Evolutionary conservation across 345 rosid genomes (phyloP), one percentile per base, ranked within the genome.

Genomic region (Corymbia maculata): DNA sequence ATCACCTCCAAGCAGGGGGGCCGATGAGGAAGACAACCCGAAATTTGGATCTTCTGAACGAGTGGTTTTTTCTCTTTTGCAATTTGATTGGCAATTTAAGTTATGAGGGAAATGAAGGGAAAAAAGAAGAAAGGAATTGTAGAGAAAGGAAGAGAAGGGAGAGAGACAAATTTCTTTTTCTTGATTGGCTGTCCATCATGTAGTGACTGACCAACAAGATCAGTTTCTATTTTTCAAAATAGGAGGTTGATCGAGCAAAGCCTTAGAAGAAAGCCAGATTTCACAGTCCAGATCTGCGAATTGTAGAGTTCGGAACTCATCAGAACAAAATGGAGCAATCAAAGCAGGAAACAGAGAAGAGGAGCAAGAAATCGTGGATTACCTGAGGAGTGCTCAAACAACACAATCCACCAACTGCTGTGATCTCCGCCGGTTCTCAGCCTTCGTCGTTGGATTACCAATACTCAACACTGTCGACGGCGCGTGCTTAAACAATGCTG

Each of bases 171-270:
- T n/a, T n/a, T n/a, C n/a, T n/a, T n/a, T n/a, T n/a, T n/a, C n/a
- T n/a, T n/a, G n/a, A n/a, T n/a, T n/a, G n/a, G n/a, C n/a, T n/a
- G n/a, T n/a, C n/a, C n/a, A n/a, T n/a, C n/a, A n/a, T n/a, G n/a
- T n/a, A n/a, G n/a, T n/a, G n/a, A n/a, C n/a, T n/a, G n/a, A n/a
- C n/a, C n/a, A n/a, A n/a, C n/a, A n/a, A n/a, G n/a, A n/a, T n/a
- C n/a, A n/a, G n/a, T n/a, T n/a, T n/a, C n/a, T n/a, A n/a, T n/a
- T n/a, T n/a, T n/a, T n/a, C n/a, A n/a, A 22, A 55, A 22, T 0
- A 22, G 6, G 28, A 55, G 0, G 8, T 55, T 0, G 2, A 55
- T 55, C 28, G 28, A 55, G 61, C 6, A 0, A 0, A 22, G 11
- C 0, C 13, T 55, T 9, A 0, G 9, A 57, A 24, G 9, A 22